These are phyloP conservation scores for Populus hybrid DNA, from an alignment of 441 rosid genomes.

Conservation along the genomic window DNA sequence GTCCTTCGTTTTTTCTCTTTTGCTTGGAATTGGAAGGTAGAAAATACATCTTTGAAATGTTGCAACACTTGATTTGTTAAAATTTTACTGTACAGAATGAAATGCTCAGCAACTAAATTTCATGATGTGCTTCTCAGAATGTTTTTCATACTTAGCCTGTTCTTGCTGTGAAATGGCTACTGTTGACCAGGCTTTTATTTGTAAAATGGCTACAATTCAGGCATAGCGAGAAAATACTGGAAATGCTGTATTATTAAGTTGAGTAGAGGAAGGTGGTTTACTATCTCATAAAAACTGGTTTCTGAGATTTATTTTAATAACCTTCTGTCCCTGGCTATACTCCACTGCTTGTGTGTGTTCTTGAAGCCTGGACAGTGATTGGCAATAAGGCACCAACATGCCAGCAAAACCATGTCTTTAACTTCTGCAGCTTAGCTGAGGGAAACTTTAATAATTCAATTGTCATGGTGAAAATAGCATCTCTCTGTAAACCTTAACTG, in stretches of 20 bases:
- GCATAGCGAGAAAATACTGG: neutral
- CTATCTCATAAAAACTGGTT: neutral
- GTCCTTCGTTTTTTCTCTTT: neutral
- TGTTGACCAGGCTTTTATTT: neutral
- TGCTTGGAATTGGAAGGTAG: neutral
- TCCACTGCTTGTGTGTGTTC: neutral
- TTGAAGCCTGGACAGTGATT: too few species aligned
- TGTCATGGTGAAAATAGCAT: neutral
- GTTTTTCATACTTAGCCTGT: neutral
- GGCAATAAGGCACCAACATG: neutral
- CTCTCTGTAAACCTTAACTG: neutral
- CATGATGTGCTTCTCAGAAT: neutral
- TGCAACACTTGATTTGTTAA: neutral
- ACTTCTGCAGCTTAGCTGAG: neutral
- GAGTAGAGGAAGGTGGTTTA: neutral
- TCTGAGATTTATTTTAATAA: neutral
- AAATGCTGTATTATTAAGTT: neutral
- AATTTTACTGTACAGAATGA: neutral
- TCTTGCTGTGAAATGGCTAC: neutral
- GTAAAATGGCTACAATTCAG: neutral
- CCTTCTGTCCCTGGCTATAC: neutral
- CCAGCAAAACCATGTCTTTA: neutral
- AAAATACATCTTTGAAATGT: neutral
- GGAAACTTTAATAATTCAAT: neutral
- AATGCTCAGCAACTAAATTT: neutral